These are phyloP conservation scores for Diaporthe humulicola DNA, from an alignment of 2,329 filamentous ascomycete genomes.

Conservation along the genomic window DNA sequence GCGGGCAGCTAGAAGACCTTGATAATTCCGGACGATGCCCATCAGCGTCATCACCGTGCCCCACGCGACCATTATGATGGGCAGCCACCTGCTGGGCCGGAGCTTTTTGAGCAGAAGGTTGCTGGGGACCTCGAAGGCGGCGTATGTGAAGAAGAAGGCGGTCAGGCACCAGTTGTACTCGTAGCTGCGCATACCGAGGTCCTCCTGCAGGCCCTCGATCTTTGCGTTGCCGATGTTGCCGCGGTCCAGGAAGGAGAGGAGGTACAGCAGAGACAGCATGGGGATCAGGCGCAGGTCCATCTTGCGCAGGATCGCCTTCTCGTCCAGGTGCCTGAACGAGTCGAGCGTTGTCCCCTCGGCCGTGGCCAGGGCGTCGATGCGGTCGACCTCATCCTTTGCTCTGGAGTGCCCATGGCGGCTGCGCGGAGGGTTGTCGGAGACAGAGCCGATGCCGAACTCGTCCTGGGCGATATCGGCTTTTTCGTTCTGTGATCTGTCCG, in stretches of 20 bases:
- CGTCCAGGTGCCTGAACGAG: constrained; percentile 58
- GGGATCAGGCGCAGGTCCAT: constrained; percentile 68
- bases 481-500: constrained; percentile 13
- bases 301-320: constrained; percentile 72
- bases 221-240: constrained; percentile 78
- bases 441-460: constrained; percentile 22
- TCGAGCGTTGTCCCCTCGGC: constrained; percentile 40
- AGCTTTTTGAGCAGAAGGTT: constrained; percentile 83
- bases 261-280: constrained; percentile 76
- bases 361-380: constrained; percentile 40
- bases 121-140: constrained; percentile 81
- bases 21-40: constrained; percentile 64
- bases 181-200: constrained; percentile 68
- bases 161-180: constrained; percentile 80
- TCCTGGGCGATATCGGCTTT: constrained; percentile 34
- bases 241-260: constrained; percentile 77
- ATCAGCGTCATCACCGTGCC: constrained; percentile 63
- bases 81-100: constrained; percentile 80
- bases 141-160: constrained; percentile 86
- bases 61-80: constrained; percentile 79
- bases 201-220: constrained; percentile 68
- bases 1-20: constrained; percentile 61
- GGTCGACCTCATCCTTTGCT: constrained; percentile 35
- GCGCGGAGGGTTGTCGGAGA: background rate
- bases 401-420: background rate